A percentile compares a stretch with the other conserved stretches of the same genome.
Evolutionary conservation across 805 yeast genomes (phyloP).

Genomic region (Candida nemodendra): DNA sequence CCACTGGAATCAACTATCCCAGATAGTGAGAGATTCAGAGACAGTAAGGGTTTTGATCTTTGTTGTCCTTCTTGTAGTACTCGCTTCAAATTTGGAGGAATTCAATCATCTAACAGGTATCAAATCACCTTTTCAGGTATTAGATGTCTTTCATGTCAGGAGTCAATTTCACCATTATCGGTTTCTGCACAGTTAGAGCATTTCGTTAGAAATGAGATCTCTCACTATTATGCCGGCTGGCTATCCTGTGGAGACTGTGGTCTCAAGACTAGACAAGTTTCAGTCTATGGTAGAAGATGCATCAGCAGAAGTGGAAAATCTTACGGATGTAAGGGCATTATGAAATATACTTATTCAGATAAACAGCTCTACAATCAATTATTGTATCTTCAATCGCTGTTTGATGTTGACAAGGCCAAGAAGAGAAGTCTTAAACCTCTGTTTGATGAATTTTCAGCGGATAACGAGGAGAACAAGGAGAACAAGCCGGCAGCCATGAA

Average conservation of each 20-base stretch:
- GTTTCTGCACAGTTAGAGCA: conserved; percentile 73
- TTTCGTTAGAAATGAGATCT: conserved; percentile 66
- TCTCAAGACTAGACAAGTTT: conserved; percentile 73
- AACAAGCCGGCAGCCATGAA: conserved; percentile 27
- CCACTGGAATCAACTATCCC: conserved; percentile 81
- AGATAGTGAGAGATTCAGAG: conserved; percentile 80
- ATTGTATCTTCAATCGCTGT: conserved; percentile 71
- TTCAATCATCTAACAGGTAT: conserved; percentile 61
- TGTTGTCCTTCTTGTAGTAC: conserved; percentile 59
- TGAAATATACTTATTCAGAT: conserved; percentile 75
- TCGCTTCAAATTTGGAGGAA: conserved; percentile 70
- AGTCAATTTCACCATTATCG: conserved; percentile 47
- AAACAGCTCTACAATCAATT: conserved; percentile 84
- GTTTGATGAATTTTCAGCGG: conserved; percentile 24
- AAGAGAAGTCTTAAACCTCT: conserved; percentile 53
- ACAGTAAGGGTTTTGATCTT: conserved; percentile 53
- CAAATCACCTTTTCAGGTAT: conserved; percentile 67
- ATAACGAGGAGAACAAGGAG: conserved; percentile 18
- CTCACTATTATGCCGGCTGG: conserved; percentile 85
- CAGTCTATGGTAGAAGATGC: conserved; percentile 88
- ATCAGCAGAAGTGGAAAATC: conserved; percentile 62
- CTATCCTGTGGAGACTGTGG: conserved; percentile 88
- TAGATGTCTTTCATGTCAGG: conserved; percentile 61
- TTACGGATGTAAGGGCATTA: conserved; percentile 72
- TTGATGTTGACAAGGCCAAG: conserved; percentile 79